Evolutionary conservation across 345 rosid genomes (phyloP), one percentile per base, ranked within the genome.

Genomic region (Garcia nutans): DNA sequence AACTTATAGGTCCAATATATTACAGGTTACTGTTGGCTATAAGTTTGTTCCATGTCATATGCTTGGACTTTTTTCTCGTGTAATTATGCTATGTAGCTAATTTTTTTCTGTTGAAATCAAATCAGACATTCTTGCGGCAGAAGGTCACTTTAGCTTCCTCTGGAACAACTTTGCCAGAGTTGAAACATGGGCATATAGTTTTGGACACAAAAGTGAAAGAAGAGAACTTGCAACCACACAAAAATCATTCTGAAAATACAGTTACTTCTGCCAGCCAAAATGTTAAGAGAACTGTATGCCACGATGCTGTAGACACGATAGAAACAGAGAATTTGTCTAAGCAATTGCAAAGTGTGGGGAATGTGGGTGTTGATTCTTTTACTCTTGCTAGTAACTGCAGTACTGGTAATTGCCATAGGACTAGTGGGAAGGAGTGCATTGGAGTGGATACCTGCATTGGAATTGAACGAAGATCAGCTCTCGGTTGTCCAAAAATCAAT

Each of bases 41-140:
- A 33, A 0, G 2, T 71, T 9, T 49, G 1, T 19, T 55, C 19
- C 28, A n/a, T 60, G 55, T 23, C 33, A 31, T 24, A 8, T 45
- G 45, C 49, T 49, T 50, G 45, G 4, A 57, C 9, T 54, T 7
- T 47, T 11, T 47, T 8, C 0, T 11, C n/a, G n/a, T 3, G 5
- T 54, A 26, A 22, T 5, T 37, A 16, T 61, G 54, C 23, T 47
- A 37, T 74, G 26, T 42, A 33, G 5, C 65, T 79, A 75, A 76
- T 23, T n/a, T 56, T 28, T 74, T 42, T 50, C 57, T 71, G 31
- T 78, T 81, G 26, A 60, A 66, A 68, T 81, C 80, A 74, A 70
- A 60, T 58, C 73, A 95, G 99, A 95, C 99, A 62, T 95, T 95
- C 84, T 74, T 91, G 87, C 95, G 97, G 52, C 97, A 93, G 83